Conservation (phyloP, 2,329 filamentous ascomycete species). For the Colletotrichum brevisporum region DNA sequence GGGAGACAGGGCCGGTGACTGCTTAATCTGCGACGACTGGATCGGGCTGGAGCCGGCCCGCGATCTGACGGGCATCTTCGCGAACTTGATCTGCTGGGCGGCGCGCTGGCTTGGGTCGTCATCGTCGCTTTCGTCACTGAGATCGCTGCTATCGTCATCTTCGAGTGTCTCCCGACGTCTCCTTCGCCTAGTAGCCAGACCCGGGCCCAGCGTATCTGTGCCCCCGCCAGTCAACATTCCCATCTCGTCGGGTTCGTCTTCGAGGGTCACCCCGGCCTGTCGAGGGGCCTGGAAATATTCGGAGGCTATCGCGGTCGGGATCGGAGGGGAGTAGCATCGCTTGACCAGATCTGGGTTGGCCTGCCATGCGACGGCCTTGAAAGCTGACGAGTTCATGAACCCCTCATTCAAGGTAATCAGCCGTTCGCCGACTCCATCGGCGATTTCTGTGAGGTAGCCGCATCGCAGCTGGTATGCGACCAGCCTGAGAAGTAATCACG, state of each 20-base stretch:
- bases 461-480: conserved; percentile 87
- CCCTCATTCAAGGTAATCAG: conserved; percentile 85
- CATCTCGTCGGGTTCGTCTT: conserved; percentile 80
- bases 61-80: conserved; percentile 91
- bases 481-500: conserved; percentile 65
- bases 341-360: conserved; percentile 82
- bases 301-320: conserved; percentile 84
- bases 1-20: conserved; percentile 64
- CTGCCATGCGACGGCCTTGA: conserved; percentile 87
- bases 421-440: conserved; percentile 87
- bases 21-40: conserved; percentile 74
- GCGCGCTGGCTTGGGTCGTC: conserved; percentile 76
- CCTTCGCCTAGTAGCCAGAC: conserved; percentile 76
- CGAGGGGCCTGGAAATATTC: conserved; percentile 86
- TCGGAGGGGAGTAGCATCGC: conserved; percentile 87
- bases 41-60: conserved; percentile 91
- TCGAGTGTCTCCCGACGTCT: conserved; percentile 81
- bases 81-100: conserved; percentile 93
- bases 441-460: conserved; percentile 83
- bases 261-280: conserved; percentile 73
- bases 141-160: conserved; percentile 87
- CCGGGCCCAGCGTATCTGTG: conserved; percentile 78
- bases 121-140: conserved; percentile 88
- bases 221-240: conserved; percentile 79
- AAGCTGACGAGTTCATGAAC: conserved; percentile 84